These are phyloP conservation scores for Tricholoma hemisulphureum DNA, from an alignment of 768 basidiomycete genomes.

Conservation along the genomic window DNA sequence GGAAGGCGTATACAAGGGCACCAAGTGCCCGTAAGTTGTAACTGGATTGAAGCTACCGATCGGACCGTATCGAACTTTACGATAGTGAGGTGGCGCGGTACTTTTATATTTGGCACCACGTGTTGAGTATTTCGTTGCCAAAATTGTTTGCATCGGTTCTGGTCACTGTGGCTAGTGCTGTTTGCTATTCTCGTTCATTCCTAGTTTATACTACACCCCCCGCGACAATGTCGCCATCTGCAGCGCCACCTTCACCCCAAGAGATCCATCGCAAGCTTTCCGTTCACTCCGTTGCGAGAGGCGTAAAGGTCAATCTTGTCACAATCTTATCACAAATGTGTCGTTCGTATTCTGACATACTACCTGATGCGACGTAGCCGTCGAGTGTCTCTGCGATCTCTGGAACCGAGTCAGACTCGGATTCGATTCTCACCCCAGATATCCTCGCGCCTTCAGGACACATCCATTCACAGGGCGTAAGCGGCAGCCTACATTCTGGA, in stretches of 20 bases:
- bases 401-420: constrained; percentile 85
- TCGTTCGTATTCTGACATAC: constrained; percentile 8
- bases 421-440: constrained; percentile 64
- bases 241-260: constrained; percentile 76
- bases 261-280: constrained; percentile 87
- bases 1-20: neutral
- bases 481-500: constrained; percentile 27
- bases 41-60: no score
- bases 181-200: neutral
- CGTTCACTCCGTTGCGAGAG: constrained; percentile 60
- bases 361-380: constrained; percentile 15
- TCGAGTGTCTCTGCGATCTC: constrained; percentile 41
- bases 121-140: neutral
- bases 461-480: constrained; percentile 19
- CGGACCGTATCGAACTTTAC: no score
- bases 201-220: neutral
- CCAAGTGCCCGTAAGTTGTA: no score
- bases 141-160: neutral
- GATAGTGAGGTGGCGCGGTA: no score
- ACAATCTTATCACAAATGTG: constrained; percentile 8
- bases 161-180: no score
- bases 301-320: constrained; percentile 41
- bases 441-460: constrained; percentile 39
- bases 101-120: neutral
- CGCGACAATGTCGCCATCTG: constrained; percentile 37